Base-by-base conservation (phyloP, 139 green algal genomes). In the Chlorella sp. region DNA sequence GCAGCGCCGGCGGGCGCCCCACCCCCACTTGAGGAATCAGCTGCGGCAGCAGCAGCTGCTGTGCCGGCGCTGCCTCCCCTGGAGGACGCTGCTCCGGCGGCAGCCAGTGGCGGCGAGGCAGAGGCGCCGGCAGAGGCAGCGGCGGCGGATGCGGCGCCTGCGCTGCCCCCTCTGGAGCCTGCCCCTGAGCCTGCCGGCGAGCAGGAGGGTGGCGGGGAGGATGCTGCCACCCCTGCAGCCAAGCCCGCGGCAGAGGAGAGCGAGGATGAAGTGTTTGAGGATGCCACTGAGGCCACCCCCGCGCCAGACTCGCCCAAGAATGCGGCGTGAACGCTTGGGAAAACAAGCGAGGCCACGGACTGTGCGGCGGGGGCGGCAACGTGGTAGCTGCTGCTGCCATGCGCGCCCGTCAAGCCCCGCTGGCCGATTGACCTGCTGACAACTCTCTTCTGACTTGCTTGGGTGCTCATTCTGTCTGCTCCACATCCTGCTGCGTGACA, bases 221-320 rank as follows among this genome's bases (percentile, higher is more conserved):
- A 13, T 38, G 54, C 26, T 5, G 76, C 24, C 20, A 40, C 16
- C 0, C 17, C 19, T 1, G 54, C 40, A 3, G 64, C 30, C 11
- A 26, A 60, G 38, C 51, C 14, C 9, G 80, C 3, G 13, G 48
- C 13, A 2, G 48, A 72, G 38, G 68, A 85, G 16, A 65, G 62
- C 11, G 79, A 84, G 64, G 79, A 76, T 3, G 79, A 84, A 6
- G 79, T 77, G 20, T 76, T 76, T 67, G 65, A 74, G 46, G 79
- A 84, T 76, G 82, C 82, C 48, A 36, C 58, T 56, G 67, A 56
- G 73, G 70, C 76, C 70, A 44, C 84, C 56, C 69, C 73, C 46
- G 72, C 76, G 6, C 70, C 70, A 38, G 70, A 76, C 16, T 76
- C 70, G 4, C 70, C 70, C 28, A 9, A 34, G 30, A 4, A n/a